Conservation (phyloP, 148 eudicot species). For the Diospyros kaki region DNA sequence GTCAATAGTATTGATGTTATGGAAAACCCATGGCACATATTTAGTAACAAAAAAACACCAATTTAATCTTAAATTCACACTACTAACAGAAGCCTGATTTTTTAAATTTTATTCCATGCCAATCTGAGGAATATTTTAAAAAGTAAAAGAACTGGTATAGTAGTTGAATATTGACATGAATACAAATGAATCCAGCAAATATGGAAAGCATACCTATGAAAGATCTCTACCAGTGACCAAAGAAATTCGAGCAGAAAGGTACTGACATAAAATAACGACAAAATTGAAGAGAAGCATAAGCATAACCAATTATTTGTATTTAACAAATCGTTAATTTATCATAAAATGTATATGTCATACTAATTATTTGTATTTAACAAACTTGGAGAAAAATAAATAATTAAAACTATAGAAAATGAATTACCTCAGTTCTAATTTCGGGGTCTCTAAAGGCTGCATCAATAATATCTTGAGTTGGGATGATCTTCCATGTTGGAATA, state of each 20-base stretch:
- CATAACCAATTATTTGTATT: slow-evolving; percentile 18
- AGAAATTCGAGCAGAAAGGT: slow-evolving; percentile 64
- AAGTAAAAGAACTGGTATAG: background rate
- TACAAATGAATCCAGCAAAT: background rate
- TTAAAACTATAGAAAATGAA: no score
- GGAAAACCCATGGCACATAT: background rate
- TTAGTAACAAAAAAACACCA: background rate
- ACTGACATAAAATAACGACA: slow-evolving; percentile 72
- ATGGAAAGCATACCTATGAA: slow-evolving; percentile 56
- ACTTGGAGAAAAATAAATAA: no score
- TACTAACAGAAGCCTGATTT: background rate
- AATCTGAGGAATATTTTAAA: background rate
- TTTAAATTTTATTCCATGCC: background rate
- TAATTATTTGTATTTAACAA: no score
- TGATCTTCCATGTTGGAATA: no score
- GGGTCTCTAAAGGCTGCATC: no score
- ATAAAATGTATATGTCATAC: no score
- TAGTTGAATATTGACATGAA: background rate
- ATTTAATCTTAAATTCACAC: background rate
- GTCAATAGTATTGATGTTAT: background rate
- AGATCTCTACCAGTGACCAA: slow-evolving; percentile 71
- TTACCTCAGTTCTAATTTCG: no score
- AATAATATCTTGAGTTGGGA: no score
- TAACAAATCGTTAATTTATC: no score
- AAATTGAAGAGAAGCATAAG: slow-evolving; percentile 54